Conservation (phyloP, 345 rosid genomes). For the rapeseed (Brassica napus) region DNA sequence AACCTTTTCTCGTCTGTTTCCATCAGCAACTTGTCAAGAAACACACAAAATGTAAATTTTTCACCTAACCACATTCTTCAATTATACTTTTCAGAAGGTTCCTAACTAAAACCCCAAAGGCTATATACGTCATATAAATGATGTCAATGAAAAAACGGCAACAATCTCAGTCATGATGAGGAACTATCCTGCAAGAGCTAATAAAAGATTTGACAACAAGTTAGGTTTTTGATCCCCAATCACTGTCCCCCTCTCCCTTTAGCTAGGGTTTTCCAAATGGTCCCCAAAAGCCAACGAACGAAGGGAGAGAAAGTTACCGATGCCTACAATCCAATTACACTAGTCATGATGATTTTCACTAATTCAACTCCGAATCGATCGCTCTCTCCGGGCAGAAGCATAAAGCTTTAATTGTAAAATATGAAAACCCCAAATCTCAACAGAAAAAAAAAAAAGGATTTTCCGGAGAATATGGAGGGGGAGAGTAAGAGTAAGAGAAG, state of each 20-base stretch:
- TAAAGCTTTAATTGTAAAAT: background rate
- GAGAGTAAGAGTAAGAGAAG: constrained; percentile 1
- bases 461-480: background rate
- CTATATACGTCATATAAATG: background rate
- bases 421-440: constrained; percentile 1
- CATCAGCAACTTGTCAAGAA: constrained; percentile 29
- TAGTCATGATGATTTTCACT: background rate
- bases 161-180: background rate
- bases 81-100: constrained; percentile 10
- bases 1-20: constrained; percentile 17
- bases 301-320: background rate
- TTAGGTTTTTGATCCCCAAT: constrained; percentile 37
- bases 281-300: constrained; percentile 10
- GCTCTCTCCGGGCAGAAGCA: background rate
- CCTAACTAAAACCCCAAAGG: constrained; percentile 6
- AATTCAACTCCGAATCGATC: background rate
- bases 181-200: background rate
- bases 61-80: constrained; percentile 12
- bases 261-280: background rate
- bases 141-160: constrained; percentile 16
- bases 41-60: constrained; percentile 6
- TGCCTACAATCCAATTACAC: background rate
- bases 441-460: too few relatives aligned
- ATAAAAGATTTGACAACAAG: constrained; percentile 6
- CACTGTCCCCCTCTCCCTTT: constrained; percentile 25